Evolutionary conservation across 1,139 yeast species (phyloP), one percentile per base, ranked within the genome.

Genomic region (Pichia sp.): DNA sequence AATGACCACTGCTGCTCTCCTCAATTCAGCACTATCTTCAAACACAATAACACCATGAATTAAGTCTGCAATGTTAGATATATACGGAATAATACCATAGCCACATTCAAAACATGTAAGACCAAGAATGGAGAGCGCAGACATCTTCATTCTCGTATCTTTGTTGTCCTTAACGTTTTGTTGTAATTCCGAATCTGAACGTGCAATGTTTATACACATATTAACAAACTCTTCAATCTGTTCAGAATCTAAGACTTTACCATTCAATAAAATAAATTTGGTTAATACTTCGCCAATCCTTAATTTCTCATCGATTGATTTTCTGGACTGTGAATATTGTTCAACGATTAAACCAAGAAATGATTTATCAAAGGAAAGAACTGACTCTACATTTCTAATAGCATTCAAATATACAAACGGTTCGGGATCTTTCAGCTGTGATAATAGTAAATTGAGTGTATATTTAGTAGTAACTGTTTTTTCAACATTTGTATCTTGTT

Each of bases 381-480:
- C 61, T 18, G 72, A 68, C 38, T 77, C 80, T 21, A 91, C 63
- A 0, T 94, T 89, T 53, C 84, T 87, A 47, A 91, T 84, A 0
- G 82, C 84, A 55, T 85, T 89, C 42, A 91, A 60, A 57, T 86
- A 91, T 15, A 91, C 76, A 57, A 80, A 91, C 0, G 97, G 95
- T 48, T 91, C 98, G 0, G 78, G 72, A 53, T 87, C 95, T 41
- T 73, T 72, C 38, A 91, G 62, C 50, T 83, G 87, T 2, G 70
- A 64, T 33, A 85, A 55, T 56, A 84, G 85, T 15, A 87, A 62
- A 24, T 74, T 69, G 29, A 85, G 61, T 0, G 75, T 87, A 42
- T 74, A 72, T 10, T 50, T 52, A 10, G 75, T 41, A 0, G 78
- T 60, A 6, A 88, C 60, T 66, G 74, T 24, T 16, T 81, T 60